phyloP scores from a whole-genome alignment of 2,329 filamentous ascomycete genomes.

The Xylaria sp. region DNA sequence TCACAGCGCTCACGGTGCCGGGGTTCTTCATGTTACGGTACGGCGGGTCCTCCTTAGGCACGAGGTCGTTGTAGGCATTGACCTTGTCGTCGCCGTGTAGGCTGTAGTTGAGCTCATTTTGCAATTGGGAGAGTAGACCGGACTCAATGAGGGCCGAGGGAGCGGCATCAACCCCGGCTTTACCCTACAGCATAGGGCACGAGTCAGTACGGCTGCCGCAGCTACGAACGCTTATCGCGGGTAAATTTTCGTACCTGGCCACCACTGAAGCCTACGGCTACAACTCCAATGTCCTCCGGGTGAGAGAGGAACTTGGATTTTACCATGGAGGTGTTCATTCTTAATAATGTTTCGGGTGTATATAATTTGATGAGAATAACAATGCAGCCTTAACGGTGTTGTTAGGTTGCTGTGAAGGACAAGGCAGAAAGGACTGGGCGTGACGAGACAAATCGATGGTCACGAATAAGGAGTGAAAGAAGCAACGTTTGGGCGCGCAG shows the following conservation, averaged over 20 bases:
- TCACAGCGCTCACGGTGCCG: slow-evolving; percentile 85
- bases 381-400: not conserved
- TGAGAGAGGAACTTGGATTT: slow-evolving; percentile 80
- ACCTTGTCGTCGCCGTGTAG: slow-evolving; percentile 85
- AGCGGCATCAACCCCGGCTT: slow-evolving; percentile 89
- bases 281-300: slow-evolving; percentile 84
- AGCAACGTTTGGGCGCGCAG: not conserved
- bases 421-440: slow-evolving; percentile 1
- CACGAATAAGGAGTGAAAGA: slow-evolving; percentile 7
- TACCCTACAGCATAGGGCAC: slow-evolving; percentile 64
- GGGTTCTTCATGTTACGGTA: slow-evolving; percentile 96
- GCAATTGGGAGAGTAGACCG: slow-evolving; percentile 85
- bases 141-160: slow-evolving; percentile 89
- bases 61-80: slow-evolving; percentile 81
- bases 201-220: slow-evolving; percentile 8
- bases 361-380: not conserved
- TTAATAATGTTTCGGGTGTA: slow-evolving; percentile 16
- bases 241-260: slow-evolving; percentile 75
- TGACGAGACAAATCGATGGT: not conserved
- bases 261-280: slow-evolving; percentile 95
- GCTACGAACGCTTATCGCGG: not conserved
- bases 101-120: slow-evolving; percentile 86
- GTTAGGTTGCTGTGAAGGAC: not conserved
- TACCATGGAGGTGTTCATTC: slow-evolving; percentile 65
- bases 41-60: slow-evolving; percentile 77